Percentiles rank a stretch among this genome's conserved stretches.
These are phyloP conservation scores for Porcisia hertigi DNA, from an alignment of 208 protist genomes.

Conservation along the genomic window DNA sequence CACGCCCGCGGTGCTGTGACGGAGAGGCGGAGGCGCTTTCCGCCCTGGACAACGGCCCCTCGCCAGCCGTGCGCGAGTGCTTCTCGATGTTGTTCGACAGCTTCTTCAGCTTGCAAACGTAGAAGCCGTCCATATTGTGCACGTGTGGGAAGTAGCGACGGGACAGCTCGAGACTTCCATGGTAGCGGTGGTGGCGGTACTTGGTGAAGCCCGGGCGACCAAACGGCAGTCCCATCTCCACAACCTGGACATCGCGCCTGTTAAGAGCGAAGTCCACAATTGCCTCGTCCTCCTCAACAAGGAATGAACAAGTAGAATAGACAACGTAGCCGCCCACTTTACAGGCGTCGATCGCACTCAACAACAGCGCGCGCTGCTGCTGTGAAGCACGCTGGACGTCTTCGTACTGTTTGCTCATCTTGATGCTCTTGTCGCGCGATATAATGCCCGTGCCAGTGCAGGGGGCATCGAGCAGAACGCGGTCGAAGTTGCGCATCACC, in stretches of 20 bases:
- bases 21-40: not conserved
- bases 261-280: constrained; percentile 97
- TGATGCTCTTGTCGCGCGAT: constrained; percentile 97
- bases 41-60: not conserved
- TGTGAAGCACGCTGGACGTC: constrained; percentile 93
- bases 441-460: constrained; percentile 99
- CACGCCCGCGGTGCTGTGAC: not conserved
- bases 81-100: constrained; percentile 41
- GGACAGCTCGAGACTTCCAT: constrained; percentile 64
- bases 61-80: not conserved
- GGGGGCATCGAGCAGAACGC: constrained; percentile 98
- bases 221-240: constrained; percentile 95
- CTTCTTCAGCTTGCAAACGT: constrained; percentile 98
- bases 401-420: constrained; percentile 89
- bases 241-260: constrained; percentile 93
- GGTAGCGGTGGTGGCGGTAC: constrained; percentile 85
- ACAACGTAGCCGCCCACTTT: constrained; percentile 96
- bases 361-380: constrained; percentile 97
- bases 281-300: constrained; percentile 98
- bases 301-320: constrained; percentile 98
- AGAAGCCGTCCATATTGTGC: constrained; percentile 99
- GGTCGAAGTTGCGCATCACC: constrained; percentile 90
- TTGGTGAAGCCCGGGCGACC: constrained; percentile 92
- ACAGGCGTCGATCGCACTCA: constrained; percentile 97
- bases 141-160: constrained; percentile 98